These are phyloP conservation scores for Rhizopus delemar DNA, from an alignment of 371 early-diverging fungal genomes.

Conservation along the genomic window DNA sequence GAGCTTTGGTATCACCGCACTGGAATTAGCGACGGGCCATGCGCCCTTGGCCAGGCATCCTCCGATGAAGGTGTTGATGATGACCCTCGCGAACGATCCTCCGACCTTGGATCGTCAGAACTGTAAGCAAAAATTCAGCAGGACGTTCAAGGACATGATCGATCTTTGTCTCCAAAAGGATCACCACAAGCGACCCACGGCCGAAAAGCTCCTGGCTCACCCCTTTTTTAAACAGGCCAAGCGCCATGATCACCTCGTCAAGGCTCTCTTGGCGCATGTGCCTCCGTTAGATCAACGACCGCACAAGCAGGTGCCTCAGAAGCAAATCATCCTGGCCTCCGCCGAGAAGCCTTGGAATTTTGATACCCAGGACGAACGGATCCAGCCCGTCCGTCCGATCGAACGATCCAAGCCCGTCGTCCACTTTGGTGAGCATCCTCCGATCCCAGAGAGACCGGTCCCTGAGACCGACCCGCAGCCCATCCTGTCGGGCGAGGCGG, in stretches of 20 bases:
- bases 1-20: constrained; percentile 90
- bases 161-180: constrained; percentile 83
- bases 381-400: background rate
- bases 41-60: constrained; percentile 93
- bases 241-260: constrained; percentile 68
- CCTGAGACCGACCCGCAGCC: constrained; percentile 22
- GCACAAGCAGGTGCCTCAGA: constrained; percentile 46
- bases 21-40: constrained; percentile 89
- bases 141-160: constrained; percentile 83
- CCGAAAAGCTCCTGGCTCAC: constrained; percentile 77
- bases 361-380: background rate
- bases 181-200: constrained; percentile 76
- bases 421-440: constrained; percentile 23
- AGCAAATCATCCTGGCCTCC: constrained; percentile 20
- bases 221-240: constrained; percentile 84
- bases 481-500: constrained; percentile 51
- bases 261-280: constrained; percentile 61
- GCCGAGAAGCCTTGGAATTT: constrained; percentile 53
- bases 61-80: constrained; percentile 87
- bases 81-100: constrained; percentile 87
- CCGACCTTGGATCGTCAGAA: constrained; percentile 83
- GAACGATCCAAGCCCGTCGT: constrained; percentile 17
- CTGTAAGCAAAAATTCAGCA: constrained; percentile 75
- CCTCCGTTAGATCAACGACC: constrained; percentile 72
- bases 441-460: constrained; percentile 7